Evolutionary conservation across 495 filamentous ascomycete species (phyloP), one percentile per base, ranked within the genome.

Genomic region (Penicillium egyptiacum): DNA sequence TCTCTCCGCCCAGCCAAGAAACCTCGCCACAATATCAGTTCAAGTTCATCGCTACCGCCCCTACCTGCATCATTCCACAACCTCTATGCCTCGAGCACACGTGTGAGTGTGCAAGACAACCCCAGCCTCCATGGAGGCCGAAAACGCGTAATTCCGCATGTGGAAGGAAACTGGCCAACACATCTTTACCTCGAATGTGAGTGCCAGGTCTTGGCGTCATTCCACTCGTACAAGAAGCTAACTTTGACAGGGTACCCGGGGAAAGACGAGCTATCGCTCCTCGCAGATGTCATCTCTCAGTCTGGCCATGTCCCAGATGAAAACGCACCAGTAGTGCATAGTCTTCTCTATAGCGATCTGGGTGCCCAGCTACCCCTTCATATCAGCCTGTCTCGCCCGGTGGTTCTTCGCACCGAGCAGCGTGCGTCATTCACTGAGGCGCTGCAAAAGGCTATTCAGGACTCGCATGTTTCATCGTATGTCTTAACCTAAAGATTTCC

Each of bases 101-200:
- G 92, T 39, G 74, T 87, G 51, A 89, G 88, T 68, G 87, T 85
- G 25, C 74, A 74, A 56, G 94, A 98, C 72, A 87, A 96, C 60
- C 92, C 94, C 0, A 75, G 75, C 53, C 78, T 98, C 30, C 94
- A 98, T 71, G 87, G 86, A 28, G 94, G 94, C 28, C 83, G 92
- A 41, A 88, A 86, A 65, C 81, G 94, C 23, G 82, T 83, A 41
- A 88, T 84, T 41, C 92, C 94, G 3, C 94, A 98, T 71, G 75
- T 93, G 12, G 83, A 88, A 50, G 94, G 94, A 22, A 89, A 89
- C 73, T 98, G 94, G 94, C 89, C 94, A 2, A 91, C 86, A 17
- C 92, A 96, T 70, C 63, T 97, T 20, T 98, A 95, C 70, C 77
- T 98, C 53, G 93, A 98, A 78, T 98, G 93, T 93, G 79, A 68